These are phyloP conservation scores for Plasmodium reichenowi DNA, from an alignment of 169 alveolate genomes.

Conservation along the genomic window DNA sequence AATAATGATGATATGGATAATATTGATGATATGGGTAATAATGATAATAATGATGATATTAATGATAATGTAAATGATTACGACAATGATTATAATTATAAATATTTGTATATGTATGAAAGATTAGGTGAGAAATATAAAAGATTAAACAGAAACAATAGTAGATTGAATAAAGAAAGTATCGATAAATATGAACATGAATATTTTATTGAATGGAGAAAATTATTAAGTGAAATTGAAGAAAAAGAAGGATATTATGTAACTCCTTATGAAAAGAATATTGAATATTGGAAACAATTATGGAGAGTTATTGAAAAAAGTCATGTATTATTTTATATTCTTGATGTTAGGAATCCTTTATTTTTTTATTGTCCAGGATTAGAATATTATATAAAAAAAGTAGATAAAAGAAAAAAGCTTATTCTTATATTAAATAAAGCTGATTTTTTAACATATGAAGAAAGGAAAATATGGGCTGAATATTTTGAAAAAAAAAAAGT, in stretches of 20 bases:
- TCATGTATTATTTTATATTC: slow-evolving; percentile 94
- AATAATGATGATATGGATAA: slow-evolving; percentile 17
- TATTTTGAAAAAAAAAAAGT: slow-evolving; percentile 91
- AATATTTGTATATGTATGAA: slow-evolving; percentile 62
- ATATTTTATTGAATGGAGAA: slow-evolving; percentile 85
- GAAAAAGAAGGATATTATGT: slow-evolving; percentile 92
- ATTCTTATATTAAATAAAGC: slow-evolving; percentile 95
- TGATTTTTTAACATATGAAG: slow-evolving; percentile 92
- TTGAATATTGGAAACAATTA: slow-evolving; percentile 98
- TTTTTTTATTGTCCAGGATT: slow-evolving; percentile 93
- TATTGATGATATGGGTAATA: not conserved
- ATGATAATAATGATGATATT: not conserved
- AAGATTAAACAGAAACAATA: slow-evolving; percentile 17
- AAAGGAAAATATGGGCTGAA: slow-evolving; percentile 93
- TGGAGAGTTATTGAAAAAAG: slow-evolving; percentile 99
- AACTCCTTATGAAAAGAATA: slow-evolving; percentile 99
- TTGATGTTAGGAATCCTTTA: slow-evolving; percentile 98
- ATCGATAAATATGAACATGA: slow-evolving; percentile 80
- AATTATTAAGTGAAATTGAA: slow-evolving; percentile 86
- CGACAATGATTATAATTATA: not conserved
- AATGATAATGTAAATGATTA: not conserved
- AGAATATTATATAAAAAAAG: slow-evolving; percentile 92
- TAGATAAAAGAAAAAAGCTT: slow-evolving; percentile 90
- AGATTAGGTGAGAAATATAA: slow-evolving; percentile 54
- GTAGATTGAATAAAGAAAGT: slow-evolving; percentile 69